Conservation (phyloP, 1,139 yeast genomes). For the Citeromyces hawaiiensis region DNA sequence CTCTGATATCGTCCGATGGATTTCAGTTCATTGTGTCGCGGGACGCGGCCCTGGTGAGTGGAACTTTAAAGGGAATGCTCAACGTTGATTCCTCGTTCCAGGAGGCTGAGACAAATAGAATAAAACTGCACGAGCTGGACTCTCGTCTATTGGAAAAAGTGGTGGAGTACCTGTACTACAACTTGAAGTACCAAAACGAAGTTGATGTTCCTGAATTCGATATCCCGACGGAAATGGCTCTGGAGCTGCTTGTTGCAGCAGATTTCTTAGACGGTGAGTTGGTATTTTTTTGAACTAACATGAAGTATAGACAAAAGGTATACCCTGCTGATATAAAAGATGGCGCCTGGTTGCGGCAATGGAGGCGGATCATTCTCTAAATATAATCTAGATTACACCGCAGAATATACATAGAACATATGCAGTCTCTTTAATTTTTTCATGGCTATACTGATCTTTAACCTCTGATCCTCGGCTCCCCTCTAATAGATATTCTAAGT, state of each 20-base stretch:
- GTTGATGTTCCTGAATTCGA: constrained; percentile 69
- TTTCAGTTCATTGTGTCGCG: constrained; percentile 49
- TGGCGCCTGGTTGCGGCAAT: too few relatives aligned
- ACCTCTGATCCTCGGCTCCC: too few relatives aligned
- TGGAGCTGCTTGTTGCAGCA: constrained; percentile 84
- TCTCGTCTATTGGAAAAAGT: constrained; percentile 67
- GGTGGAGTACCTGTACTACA: constrained; percentile 76
- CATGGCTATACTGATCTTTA: too few relatives aligned
- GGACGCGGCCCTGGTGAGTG: constrained; percentile 77
- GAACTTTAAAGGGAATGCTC: constrained; percentile 63
- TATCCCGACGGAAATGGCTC: constrained; percentile 87
- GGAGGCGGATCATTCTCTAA: too few relatives aligned
- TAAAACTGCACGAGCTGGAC: constrained; percentile 42
- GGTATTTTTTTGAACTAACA: not conserved
- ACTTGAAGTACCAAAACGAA: constrained; percentile 53
- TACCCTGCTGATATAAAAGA: not conserved
- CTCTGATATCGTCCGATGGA: constrained; percentile 66
- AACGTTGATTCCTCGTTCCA: constrained; percentile 26
- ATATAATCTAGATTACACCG: too few relatives aligned
- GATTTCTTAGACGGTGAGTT: constrained; percentile 58
- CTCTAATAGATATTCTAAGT: too few relatives aligned
- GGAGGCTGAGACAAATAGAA: constrained; percentile 22
- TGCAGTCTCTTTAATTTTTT: too few relatives aligned
- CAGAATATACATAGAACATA: too few relatives aligned
- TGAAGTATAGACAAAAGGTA: not conserved